These are phyloP conservation scores for Acacia confusa DNA, from an alignment of 306 rosid species.

Conservation along the genomic window DNA sequence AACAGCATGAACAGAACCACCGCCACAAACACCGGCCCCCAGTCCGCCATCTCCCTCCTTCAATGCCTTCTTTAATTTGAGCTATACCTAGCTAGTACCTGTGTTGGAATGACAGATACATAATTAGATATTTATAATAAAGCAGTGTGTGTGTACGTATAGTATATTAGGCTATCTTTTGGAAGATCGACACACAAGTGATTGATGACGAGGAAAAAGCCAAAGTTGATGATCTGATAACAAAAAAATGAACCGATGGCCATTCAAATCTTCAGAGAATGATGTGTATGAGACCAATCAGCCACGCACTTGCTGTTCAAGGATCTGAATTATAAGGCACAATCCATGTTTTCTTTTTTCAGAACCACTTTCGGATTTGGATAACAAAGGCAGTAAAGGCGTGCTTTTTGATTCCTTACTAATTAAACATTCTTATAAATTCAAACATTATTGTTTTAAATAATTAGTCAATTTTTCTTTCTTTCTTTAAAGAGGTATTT, in stretches of 20 bases:
- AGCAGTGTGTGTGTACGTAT: not conserved
- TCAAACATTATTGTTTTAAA: not conserved
- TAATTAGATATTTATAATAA: not conserved
- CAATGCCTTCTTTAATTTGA: not conserved
- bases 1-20: constrained; percentile 79
- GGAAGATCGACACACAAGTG: constrained; percentile 50
- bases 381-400: constrained; percentile 6
- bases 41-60: constrained; percentile 65
- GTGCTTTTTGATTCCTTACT: constrained; percentile 41
- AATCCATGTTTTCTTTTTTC: constrained; percentile 20
- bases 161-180: constrained; percentile 17
- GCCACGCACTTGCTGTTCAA: not conserved
- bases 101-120: not conserved
- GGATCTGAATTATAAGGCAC: not conserved
- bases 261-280: constrained; percentile 31
- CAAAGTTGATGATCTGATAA: constrained; percentile 18
- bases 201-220: constrained; percentile 49
- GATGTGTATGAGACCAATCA: not conserved
- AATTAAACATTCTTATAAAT: constrained; percentile 30
- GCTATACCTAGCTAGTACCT: not conserved
- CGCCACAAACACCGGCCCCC: constrained; percentile 95
- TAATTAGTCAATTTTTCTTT: not conserved
- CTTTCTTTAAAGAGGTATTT: too few relatives aligned
- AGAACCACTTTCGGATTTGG: not conserved
- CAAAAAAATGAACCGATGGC: constrained; percentile 45